Evolutionary conservation across 2,329 filamentous ascomycete species (phyloP).

Genomic region (Pleomassaria siparia): DNA sequence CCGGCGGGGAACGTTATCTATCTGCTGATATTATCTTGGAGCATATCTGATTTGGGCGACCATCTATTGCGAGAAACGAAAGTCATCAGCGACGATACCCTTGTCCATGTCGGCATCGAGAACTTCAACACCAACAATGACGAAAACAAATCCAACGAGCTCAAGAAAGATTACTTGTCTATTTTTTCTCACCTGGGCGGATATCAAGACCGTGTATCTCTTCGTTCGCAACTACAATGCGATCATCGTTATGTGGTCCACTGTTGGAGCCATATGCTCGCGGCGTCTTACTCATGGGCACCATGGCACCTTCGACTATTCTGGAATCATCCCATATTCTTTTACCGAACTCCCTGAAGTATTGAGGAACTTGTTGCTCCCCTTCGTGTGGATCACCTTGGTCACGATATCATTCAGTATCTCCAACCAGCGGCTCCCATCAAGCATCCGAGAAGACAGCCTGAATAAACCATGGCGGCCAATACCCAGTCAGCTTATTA

Average conservation of each 20-base stretch:
- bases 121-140: too few relatives aligned
- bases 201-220: not conserved
- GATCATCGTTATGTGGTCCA: slow-evolving; percentile 1
- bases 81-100: too few relatives aligned
- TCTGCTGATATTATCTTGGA: too few relatives aligned
- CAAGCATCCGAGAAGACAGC: slow-evolving; percentile 38
- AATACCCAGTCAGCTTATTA: slow-evolving; percentile 22
- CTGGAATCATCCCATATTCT: too few relatives aligned
- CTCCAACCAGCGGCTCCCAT: slow-evolving; percentile 39
- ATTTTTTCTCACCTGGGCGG: too few relatives aligned
- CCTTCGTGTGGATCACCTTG: slow-evolving; percentile 29
- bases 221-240: slow-evolving; percentile 3
- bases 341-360: not conserved
- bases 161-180: too few relatives aligned
- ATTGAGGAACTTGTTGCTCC: not conserved
- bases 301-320: too few relatives aligned
- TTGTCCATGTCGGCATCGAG: too few relatives aligned
- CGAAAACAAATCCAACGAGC: too few relatives aligned
- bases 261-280: not conserved
- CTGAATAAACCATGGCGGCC: slow-evolving; percentile 44
- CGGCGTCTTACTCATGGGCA: not conserved
- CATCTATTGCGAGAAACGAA: too few relatives aligned
- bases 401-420: slow-evolving; percentile 42
- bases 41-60: too few relatives aligned
- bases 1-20: too few relatives aligned